A percentile compares a stretch with the other conserved stretches of the same genome.
phyloP scores from a whole-genome alignment of 805 yeast genomes.

The Starmera dryadoides region DNA sequence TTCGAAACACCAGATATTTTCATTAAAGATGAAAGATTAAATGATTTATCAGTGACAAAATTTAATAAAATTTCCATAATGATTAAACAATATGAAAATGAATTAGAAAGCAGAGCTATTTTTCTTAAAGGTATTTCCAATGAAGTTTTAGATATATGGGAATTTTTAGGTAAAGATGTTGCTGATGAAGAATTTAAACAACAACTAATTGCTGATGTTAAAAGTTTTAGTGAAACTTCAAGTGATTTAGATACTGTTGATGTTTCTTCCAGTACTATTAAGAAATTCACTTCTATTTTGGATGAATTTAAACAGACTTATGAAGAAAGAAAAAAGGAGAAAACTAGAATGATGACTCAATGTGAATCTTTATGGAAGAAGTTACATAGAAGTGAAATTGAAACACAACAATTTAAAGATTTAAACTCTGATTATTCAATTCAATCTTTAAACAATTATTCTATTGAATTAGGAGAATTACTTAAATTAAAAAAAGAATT shows the following conservation, averaged over 20 bases:
- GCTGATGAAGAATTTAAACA: not conserved
- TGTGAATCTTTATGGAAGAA: constrained; percentile 51
- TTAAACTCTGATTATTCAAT: constrained; percentile 40
- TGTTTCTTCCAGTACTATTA: not conserved
- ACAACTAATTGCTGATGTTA: not conserved
- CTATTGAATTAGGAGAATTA: constrained; percentile 50
- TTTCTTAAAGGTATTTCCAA: constrained; percentile 4
- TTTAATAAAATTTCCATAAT: constrained; percentile 5
- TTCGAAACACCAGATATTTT: constrained; percentile 16
- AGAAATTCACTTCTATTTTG: not conserved
- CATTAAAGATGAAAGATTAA: constrained; percentile 13
- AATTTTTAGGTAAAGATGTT: constrained; percentile 2
- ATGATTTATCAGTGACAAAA: constrained; percentile 15
- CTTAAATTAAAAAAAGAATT: constrained; percentile 52
- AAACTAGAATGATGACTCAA: constrained; percentile 26
- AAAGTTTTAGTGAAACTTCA: constrained; percentile 2
- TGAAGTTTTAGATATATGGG: constrained; percentile 6
- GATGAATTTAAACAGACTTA: constrained; percentile 11
- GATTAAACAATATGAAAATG: constrained; percentile 10
- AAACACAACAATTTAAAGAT: constrained; percentile 31
- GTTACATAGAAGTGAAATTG: constrained; percentile 39
- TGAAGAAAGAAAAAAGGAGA: constrained; percentile 19
- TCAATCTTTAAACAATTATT: constrained; percentile 40
- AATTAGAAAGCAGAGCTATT: constrained; percentile 4
- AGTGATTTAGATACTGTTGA: constrained; percentile 7